Base-by-base conservation (phyloP, 257 asterid genomes). In the Voacanga thouarsii region DNA sequence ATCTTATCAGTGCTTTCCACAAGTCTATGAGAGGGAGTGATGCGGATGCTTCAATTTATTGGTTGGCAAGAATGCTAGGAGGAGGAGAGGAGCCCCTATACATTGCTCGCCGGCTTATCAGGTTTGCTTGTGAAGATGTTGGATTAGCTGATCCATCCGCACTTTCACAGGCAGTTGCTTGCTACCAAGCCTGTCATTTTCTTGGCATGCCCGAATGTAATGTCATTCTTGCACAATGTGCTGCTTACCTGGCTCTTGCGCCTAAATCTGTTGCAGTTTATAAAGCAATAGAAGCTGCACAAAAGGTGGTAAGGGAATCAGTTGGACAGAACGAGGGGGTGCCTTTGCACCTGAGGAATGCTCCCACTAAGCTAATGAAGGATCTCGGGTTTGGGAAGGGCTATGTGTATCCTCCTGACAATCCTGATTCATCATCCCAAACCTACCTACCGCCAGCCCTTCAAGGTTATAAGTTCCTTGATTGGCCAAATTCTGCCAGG, bases 51-150 rank as follows among this genome's bases (percentile, higher is more conserved):
- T 85, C 98, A 0, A 85, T 92, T 11, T 94, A 94, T 82, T 94
- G 97, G 98, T 83, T 94, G 16, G 93, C 91, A 0, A 84, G 97
- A 53, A 94, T 92, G 97, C 77, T 94, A n/a, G 89, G 89, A 85
- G 98, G 98, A 68, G 98, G 98, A 12, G 97, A 94, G 75, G 85
- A 89, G 87, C 97, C 98, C 5, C 89, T 92, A 59, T 92, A 94
- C 83, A 91, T 94, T 55, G 93, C 97, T 0, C 96, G 93, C 2
- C 81, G 97, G 26, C 91, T 94, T 18, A 69, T 92, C 8, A 75
- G 96, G 70, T 92, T 90, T 53, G 96, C 98, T 10, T 87, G 95
- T 60, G 96, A 93, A 51, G 98, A 93, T 75, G 85, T 93, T 0
- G 96, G 98, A 2, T 82, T 92, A 79, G 96, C 97, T 19, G 97